Evolutionary conservation across 2,329 filamentous ascomycete genomes (phyloP).

Genomic region (Cladophialophora bantiana): DNA sequence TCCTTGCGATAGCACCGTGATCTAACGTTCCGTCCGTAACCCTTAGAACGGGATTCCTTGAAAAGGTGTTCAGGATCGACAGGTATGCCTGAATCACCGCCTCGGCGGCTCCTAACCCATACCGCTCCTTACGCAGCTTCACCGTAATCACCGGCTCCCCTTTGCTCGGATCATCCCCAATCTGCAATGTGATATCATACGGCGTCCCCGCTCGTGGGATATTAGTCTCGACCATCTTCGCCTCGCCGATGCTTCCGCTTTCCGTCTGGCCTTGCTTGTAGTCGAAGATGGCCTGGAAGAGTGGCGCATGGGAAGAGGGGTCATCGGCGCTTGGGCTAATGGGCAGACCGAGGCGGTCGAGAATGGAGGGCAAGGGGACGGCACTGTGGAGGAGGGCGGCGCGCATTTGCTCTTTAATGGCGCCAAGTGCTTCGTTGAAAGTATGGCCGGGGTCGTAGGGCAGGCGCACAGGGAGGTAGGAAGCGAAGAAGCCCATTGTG

Average conservation of each 20-base stretch:
- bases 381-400: conserved; percentile 10
- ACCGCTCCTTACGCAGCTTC: conserved; percentile 20
- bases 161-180: conserved; percentile 22
- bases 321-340: conserved; percentile 7
- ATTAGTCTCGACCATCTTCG: conserved; percentile 18
- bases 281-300: conserved; percentile 61
- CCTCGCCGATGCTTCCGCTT: conserved; percentile 41
- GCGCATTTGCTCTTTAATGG: conserved; percentile 1
- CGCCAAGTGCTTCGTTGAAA: conserved; percentile 42
- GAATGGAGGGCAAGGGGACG: conserved; percentile 7
- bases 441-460: conserved; percentile 35
- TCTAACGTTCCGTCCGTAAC: conserved; percentile 19
- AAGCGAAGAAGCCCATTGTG: conserved; percentile 58
- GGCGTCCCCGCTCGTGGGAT: conserved; percentile 17
- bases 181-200: conserved; percentile 24
- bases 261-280: conserved; percentile 49
- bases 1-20: neutral
- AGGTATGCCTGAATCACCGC: conserved; percentile 18
- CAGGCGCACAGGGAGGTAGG: conserved; percentile 58
- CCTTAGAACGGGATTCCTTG: conserved; percentile 17
- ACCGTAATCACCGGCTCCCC: conserved; percentile 21
- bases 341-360: conserved; percentile 13
- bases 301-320: conserved; percentile 42
- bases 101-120: conserved; percentile 16
- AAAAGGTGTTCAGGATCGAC: conserved; percentile 23